Evolutionary conservation across 2,329 filamentous ascomycete species (phyloP), one percentile per base, ranked within the genome.

Genomic region (Colletotrichum ledebouriae): DNA sequence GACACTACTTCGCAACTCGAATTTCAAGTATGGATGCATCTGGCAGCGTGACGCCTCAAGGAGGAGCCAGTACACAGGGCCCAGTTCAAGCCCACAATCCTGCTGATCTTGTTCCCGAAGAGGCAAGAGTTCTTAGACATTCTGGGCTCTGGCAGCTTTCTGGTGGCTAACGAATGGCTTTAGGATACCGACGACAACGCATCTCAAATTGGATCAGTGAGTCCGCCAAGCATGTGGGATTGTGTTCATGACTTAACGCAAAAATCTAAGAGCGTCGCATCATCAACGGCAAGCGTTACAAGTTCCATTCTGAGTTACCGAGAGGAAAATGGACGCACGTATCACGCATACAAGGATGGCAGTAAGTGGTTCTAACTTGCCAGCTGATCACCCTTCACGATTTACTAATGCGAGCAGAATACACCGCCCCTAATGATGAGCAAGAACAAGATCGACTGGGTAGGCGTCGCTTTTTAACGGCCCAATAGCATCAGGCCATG

Each of bases 221-320:
- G 47, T 50, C 6, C 3, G 12, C 12, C 7, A 50, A 17, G 29
- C 22, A 13, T 7, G 11, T 33, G 22, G 10, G 29, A 29, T 12
- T 12, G 7, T 13, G 22, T 22, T 5, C 22, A 12, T 15, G 20
- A 4, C n/a, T 4, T 15, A 29, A 29, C 13, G 7, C 11, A 2
- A 17, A 13, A 17, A 3, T 46, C 12, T n/a, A 17, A 50, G 47
- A 50, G 20, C 22, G 22, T 50, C 47, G 47, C 47, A 50, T 50
- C 47, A 29, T 50, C 47, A 50, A 50, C 47, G 0, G 73, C 72
- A 0, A 78, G 76, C 11, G 68, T 79, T 15, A 72, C 71, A 13
- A 78, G 77, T 1, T 81, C 78, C 56, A 79, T 66, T 22, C 63
- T 60, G 11, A 39, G 33, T 29, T 61, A 57, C 5, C 39, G 63